Conservation (phyloP, 148 eudicot species). For the Fagopyrum tataricum region DNA sequence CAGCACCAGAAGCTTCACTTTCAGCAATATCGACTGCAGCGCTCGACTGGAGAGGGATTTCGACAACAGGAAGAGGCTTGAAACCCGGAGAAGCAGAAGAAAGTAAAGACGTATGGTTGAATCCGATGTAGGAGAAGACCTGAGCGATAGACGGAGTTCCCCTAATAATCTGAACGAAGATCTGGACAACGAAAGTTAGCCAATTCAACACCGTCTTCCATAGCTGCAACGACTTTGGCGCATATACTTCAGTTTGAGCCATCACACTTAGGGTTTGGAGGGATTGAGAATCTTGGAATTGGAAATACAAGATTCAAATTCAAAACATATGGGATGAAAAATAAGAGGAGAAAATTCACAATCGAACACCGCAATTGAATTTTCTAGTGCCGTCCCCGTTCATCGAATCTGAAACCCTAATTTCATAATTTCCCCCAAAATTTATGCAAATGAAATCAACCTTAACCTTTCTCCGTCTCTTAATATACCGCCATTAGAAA, state of each 20-base stretch:
- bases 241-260: constrained; percentile 56
- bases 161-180: constrained; percentile 77
- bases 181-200: constrained; percentile 82
- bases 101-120: constrained; percentile 35
- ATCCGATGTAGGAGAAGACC: constrained; percentile 50
- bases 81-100: constrained; percentile 44
- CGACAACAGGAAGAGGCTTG: constrained; percentile 79
- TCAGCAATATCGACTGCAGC: constrained; percentile 22
- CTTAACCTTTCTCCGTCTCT: constrained; percentile 14
- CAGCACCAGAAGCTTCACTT: not conserved
- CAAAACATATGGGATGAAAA: not conserved
- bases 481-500: not conserved
- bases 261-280: constrained; percentile 32
- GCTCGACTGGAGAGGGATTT: constrained; percentile 38
- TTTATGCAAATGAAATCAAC: not conserved
- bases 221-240: constrained; percentile 62
- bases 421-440: not conserved
- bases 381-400: not conserved
- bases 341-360: not conserved
- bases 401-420: constrained; percentile 4
- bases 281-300: not conserved
- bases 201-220: constrained; percentile 83
- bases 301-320: not conserved
- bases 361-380: constrained; percentile 1
- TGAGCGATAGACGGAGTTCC: constrained; percentile 71